A percentile compares a stretch with the other conserved stretches of the same genome.
These are phyloP conservation scores for Heliamphora ciliata DNA, from an alignment of 179 eudicot genomes.

Conservation along the genomic window DNA sequence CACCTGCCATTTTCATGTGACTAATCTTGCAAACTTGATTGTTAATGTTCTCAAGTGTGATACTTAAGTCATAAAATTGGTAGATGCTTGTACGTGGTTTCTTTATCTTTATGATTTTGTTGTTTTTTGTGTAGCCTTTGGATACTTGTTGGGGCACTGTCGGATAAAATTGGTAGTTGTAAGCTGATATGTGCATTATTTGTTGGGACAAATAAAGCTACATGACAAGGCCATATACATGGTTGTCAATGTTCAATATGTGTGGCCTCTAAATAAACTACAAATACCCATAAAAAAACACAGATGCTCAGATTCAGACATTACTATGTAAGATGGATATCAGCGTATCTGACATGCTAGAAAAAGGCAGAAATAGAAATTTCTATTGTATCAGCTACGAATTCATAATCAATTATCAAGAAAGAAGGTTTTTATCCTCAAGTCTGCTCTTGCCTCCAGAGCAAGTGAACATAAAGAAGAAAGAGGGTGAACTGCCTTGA, in stretches of 20 bases:
- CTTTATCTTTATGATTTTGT: neutral
- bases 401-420: neutral
- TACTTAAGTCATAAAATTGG: neutral
- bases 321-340: neutral
- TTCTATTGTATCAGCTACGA: neutral
- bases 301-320: neutral
- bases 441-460: no score
- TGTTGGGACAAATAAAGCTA: neutral
- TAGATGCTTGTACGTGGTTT: neutral
- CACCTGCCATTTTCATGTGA: neutral
- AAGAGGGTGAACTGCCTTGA: no score
- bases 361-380: neutral
- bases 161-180: neutral
- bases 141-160: neutral
- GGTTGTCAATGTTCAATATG: neutral
- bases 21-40: neutral
- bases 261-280: neutral
- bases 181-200: neutral
- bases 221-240: neutral
- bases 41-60: neutral
- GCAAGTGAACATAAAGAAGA: no score
- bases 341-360: neutral
- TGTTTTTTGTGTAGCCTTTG: neutral
- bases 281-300: no score
- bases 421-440: no score